A percentile compares a stretch with the other conserved stretches of the same genome.
phyloP scores from a whole-genome alignment of 2,329 filamentous ascomycete species.

The Apiospora sp. region DNA sequence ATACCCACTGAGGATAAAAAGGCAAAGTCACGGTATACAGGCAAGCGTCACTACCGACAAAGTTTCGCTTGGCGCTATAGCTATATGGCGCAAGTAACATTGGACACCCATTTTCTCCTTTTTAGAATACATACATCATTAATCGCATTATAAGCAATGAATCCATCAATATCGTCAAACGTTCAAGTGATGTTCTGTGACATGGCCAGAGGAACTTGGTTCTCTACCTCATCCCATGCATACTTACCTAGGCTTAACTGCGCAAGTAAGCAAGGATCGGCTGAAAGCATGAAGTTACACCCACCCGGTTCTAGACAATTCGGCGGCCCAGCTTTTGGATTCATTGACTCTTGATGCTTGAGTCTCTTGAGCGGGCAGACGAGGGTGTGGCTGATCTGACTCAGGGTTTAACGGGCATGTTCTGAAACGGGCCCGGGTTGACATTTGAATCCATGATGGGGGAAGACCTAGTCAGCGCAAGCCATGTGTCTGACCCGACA shows the following conservation, averaged over 20 bases:
- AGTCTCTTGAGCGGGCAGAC: background rate
- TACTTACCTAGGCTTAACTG: background rate
- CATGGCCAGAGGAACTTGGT: background rate
- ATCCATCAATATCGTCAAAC: background rate
- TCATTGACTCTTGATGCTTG: background rate
- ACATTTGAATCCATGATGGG: background rate
- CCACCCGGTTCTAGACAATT: background rate
- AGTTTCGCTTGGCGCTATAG: constrained; percentile 8
- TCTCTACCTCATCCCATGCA: no score
- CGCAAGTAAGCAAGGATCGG: background rate
- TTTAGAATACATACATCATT: constrained; percentile 6
- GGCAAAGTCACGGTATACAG: constrained; percentile 4
- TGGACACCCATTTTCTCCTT: background rate
- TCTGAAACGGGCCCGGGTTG: constrained; percentile 1
- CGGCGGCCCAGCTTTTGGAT: background rate
- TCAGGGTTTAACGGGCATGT: background rate
- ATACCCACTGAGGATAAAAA: constrained; percentile 4
- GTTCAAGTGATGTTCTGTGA: background rate
- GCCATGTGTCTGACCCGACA: background rate
- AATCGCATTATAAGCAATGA: background rate
- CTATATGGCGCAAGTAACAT: constrained; percentile 1
- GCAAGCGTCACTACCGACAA: background rate
- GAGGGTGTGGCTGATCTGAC: background rate
- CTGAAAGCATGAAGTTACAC: background rate
- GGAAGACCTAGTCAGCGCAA: background rate